A percentile compares a stretch with the other conserved stretches of the same genome.
phyloP scores from a whole-genome alignment of 2,329 filamentous ascomycete genomes.

The Cladophialophora carrionii region DNA sequence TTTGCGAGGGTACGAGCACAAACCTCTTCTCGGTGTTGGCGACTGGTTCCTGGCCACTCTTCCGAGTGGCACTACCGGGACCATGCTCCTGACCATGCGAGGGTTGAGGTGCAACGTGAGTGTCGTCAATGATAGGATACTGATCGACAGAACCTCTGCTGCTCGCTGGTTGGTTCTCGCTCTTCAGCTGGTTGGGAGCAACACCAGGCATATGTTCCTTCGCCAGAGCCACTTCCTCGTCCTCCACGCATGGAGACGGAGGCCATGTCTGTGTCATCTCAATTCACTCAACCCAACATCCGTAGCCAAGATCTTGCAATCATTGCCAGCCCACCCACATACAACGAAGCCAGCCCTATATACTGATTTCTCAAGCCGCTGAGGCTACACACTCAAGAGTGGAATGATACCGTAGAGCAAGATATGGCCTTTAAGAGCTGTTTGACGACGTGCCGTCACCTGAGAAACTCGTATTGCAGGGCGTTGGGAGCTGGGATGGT shows the following conservation, averaged over 20 bases:
- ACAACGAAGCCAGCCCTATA: neutral
- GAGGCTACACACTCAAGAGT: neutral
- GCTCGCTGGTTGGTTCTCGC: conserved; percentile 37
- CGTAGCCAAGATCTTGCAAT: conserved; percentile 17
- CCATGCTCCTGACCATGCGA: conserved; percentile 6
- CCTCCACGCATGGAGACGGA: conserved; percentile 51
- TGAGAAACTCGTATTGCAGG: conserved; percentile 20
- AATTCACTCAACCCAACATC: conserved; percentile 21
- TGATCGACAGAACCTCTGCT: conserved; percentile 51
- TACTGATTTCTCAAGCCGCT: conserved; percentile 1
- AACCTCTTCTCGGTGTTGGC: conserved; percentile 30
- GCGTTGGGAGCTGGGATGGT: conserved; percentile 25
- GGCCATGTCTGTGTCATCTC: conserved; percentile 42
- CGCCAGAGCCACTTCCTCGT: conserved; percentile 49
- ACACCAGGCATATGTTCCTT: conserved; percentile 45
- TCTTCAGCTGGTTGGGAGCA: conserved; percentile 35
- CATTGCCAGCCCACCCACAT: conserved; percentile 25
- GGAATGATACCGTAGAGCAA: conserved; percentile 4
- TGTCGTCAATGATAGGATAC: conserved; percentile 48
- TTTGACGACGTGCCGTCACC: conserved; percentile 23
- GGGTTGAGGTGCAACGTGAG: conserved; percentile 30
- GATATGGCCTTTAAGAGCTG: conserved; percentile 2
- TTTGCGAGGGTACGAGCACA: conserved; percentile 25
- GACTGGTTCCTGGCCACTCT: conserved; percentile 8
- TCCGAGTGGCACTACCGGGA: conserved; percentile 14